Conservation (phyloP, 2,329 filamentous ascomycete genomes). For the Aspergillus sp. region DNA sequence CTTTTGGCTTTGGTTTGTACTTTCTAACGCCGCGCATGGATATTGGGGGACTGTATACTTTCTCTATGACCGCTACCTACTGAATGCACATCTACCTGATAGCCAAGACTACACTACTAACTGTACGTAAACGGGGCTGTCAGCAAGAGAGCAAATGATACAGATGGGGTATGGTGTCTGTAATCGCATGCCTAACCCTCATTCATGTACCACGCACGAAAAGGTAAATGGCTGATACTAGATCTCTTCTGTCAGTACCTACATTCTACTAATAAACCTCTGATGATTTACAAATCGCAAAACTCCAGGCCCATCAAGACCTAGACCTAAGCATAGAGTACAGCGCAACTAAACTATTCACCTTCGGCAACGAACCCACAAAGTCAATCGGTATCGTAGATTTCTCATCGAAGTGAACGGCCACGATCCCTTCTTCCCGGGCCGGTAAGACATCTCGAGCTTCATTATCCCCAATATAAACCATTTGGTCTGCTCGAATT, state of each 20-base stretch:
- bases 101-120: neutral
- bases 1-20: neutral
- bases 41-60: neutral
- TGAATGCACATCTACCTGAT: neutral
- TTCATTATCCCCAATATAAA: conserved; percentile 30
- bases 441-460: conserved; percentile 28
- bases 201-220: too few species aligned
- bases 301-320: too few species aligned
- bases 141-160: neutral
- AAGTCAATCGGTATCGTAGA: too few species aligned
- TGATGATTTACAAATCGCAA: too few species aligned
- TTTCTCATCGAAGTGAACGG: neutral
- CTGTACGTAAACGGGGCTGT: neutral
- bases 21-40: neutral
- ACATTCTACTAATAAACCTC: too few species aligned
- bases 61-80: neutral
- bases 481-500: conserved; percentile 21
- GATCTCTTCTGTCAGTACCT: too few species aligned
- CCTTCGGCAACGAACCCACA: too few species aligned
- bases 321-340: too few species aligned
- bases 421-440: conserved; percentile 19
- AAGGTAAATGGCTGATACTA: too few species aligned
- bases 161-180: too few species aligned
- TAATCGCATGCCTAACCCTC: too few species aligned
- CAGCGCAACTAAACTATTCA: too few species aligned